These are phyloP conservation scores for Fusarium sterilihyphosum DNA, from an alignment of 2,329 filamentous ascomycete genomes.

Conservation along the genomic window DNA sequence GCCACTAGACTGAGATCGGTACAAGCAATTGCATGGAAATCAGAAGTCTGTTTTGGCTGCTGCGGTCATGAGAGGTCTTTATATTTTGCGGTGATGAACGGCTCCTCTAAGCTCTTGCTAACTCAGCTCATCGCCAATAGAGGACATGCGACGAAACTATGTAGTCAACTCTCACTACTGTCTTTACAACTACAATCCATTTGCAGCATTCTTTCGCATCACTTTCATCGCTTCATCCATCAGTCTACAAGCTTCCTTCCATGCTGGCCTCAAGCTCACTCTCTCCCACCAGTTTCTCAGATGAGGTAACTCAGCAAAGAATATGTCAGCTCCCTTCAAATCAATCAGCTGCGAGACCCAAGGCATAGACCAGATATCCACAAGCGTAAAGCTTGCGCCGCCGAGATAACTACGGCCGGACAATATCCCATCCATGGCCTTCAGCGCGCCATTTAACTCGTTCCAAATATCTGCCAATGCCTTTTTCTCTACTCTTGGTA, in stretches of 20 bases:
- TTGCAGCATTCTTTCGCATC: neutral
- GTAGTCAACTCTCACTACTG: accelerated
- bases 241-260: neutral
- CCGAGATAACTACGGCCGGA: neutral
- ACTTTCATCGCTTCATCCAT: neutral
- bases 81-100: neutral
- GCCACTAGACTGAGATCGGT: neutral
- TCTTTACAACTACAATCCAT: neutral
- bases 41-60: neutral
- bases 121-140: neutral
- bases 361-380: neutral
- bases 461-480: neutral
- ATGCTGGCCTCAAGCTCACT: neutral
- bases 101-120: neutral
- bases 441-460: accelerated
- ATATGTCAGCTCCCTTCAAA: accelerated
- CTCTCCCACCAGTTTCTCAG: neutral
- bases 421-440: neutral
- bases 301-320: neutral
- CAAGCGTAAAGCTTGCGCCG: accelerated
- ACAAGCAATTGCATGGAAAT: too few species aligned
- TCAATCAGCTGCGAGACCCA: neutral
- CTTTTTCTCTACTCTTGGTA: neutral
- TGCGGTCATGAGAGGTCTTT: neutral
- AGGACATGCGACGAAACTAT: neutral